A percentile compares a stretch with the other conserved stretches of the same genome.
Evolutionary conservation across 345 rosid genomes (phyloP).

Genomic region (Luvunga scandens): DNA sequence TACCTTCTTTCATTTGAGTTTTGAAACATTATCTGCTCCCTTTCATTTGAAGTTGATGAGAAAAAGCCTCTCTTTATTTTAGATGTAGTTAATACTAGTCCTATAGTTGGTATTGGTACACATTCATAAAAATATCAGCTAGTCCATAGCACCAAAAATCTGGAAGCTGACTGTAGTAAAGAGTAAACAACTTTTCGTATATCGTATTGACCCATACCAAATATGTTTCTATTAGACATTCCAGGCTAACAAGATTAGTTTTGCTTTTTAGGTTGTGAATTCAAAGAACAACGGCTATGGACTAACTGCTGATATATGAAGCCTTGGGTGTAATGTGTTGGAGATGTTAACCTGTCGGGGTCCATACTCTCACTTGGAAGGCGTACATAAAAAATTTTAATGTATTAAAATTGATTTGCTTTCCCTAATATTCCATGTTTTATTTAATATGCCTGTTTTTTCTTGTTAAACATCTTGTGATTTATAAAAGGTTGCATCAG

Average conservation of each 20-base stretch:
- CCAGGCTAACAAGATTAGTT: not conserved
- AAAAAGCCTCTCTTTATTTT: too few relatives aligned
- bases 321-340: slow-evolving; percentile 85
- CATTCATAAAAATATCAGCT: too few relatives aligned
- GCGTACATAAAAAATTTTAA: slow-evolving; percentile 33
- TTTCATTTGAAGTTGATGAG: too few relatives aligned
- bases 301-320: slow-evolving; percentile 78
- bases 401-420: not conserved
- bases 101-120: too few relatives aligned
- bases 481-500: not conserved
- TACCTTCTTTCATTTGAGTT: too few relatives aligned
- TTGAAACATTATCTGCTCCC: too few relatives aligned
- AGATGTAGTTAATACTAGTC: too few relatives aligned
- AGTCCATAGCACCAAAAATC: too few relatives aligned
- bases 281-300: slow-evolving; percentile 54
- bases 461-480: not conserved
- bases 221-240: not conserved
- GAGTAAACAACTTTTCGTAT: not conserved
- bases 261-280: slow-evolving; percentile 56
- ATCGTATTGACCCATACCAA: not conserved
- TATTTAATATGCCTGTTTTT: not conserved
- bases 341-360: slow-evolving; percentile 65
- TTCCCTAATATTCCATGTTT: not conserved
- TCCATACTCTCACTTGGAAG: slow-evolving; percentile 62
- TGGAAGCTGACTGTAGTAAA: too few relatives aligned